phyloP scores from a whole-genome alignment of 371 early-diverging fungal species.

The Apophysomyces trapeziformis region DNA sequence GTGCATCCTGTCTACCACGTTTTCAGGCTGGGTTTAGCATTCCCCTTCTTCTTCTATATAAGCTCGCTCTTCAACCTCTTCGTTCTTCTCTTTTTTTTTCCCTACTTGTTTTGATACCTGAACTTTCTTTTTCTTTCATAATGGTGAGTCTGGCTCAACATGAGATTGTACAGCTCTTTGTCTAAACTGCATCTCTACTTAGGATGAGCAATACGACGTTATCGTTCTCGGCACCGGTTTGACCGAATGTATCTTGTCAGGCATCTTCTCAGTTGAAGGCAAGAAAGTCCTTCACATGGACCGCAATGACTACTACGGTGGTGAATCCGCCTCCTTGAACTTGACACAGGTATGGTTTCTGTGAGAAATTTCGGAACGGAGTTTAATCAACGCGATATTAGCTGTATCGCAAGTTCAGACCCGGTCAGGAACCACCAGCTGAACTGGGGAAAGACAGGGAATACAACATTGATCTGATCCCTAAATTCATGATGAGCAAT shows the following conservation, averaged over 20 bases:
- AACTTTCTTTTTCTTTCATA: slow-evolving; percentile 10
- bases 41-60: slow-evolving; percentile 8
- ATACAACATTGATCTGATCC: slow-evolving; percentile 98
- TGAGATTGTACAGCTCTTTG: not conserved
- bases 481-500: slow-evolving; percentile 99
- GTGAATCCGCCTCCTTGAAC: slow-evolving; percentile 93
- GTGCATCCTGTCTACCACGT: slow-evolving; percentile 11
- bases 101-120: slow-evolving; percentile 9
- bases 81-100: slow-evolving; percentile 13
- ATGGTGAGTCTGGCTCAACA: not conserved
- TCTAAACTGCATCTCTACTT: not conserved
- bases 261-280: slow-evolving; percentile 95
- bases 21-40: slow-evolving; percentile 8
- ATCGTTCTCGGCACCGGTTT: slow-evolving; percentile 99
- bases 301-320: slow-evolving; percentile 99
- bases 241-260: slow-evolving; percentile 98
- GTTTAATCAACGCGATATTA: slow-evolving; percentile 26
- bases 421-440: slow-evolving; percentile 66
- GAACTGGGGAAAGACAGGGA: slow-evolving; percentile 89
- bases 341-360: slow-evolving; percentile 79
- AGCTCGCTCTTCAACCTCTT: not conserved
- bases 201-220: slow-evolving; percentile 94
- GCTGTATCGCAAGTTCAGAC: slow-evolving; percentile 90
- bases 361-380: slow-evolving; percentile 6
- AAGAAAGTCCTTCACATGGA: slow-evolving; percentile 99